phyloP scores from a whole-genome alignment of 2,329 filamentous ascomycete genomes.

The Moelleriella libera region DNA sequence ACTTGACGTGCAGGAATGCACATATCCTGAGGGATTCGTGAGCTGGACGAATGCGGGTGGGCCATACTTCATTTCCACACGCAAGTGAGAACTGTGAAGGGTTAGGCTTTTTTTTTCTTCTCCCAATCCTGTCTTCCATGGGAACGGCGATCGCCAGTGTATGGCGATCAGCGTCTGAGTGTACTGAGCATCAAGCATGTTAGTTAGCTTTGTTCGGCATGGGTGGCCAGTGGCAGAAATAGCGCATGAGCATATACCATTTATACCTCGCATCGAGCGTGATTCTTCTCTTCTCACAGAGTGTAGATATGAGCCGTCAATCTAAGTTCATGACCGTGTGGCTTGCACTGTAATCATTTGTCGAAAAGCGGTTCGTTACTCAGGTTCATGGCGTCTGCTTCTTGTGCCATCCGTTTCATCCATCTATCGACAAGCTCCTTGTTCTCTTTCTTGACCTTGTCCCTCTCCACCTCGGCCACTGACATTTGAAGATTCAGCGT shows the following conservation, averaged over 20 bases:
- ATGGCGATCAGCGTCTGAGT: not conserved
- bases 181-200: too few species aligned
- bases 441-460: slow-evolving; percentile 68
- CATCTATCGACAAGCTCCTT: slow-evolving; percentile 79
- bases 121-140: not conserved
- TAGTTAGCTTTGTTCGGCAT: too few species aligned
- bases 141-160: not conserved
- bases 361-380: slow-evolving; percentile 35
- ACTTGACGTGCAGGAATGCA: slow-evolving; percentile 55
- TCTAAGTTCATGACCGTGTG: not conserved
- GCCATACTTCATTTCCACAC: slow-evolving; percentile 77
- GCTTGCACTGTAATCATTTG: not conserved
- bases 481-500: slow-evolving; percentile 78
- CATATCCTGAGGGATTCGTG: slow-evolving; percentile 57
- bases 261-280: not conserved
- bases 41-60: slow-evolving; percentile 84
- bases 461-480: slow-evolving; percentile 63
- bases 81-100: slow-evolving; percentile 29
- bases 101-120: not conserved
- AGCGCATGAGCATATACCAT: not conserved
- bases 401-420: slow-evolving; percentile 76
- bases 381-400: slow-evolving; percentile 77
- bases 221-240: not conserved
- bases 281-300: not conserved
- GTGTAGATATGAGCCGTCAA: too few species aligned